These are phyloP conservation scores for Fusarium xyrophilum DNA, from an alignment of 2,329 filamentous ascomycete genomes.

Conservation along the genomic window DNA sequence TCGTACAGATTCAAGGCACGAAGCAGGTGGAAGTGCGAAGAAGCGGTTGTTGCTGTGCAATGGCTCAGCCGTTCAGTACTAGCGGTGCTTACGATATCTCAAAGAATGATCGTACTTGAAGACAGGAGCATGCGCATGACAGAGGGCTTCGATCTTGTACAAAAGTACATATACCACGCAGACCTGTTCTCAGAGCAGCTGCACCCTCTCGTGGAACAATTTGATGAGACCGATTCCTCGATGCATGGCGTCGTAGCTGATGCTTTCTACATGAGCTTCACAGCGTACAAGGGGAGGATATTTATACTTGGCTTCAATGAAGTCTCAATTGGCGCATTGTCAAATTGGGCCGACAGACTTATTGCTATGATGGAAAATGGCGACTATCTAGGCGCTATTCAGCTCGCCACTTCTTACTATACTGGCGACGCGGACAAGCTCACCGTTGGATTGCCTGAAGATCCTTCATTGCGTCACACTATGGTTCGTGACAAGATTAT, in stretches of 20 bases:
- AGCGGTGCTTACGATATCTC: slow-evolving; percentile 90
- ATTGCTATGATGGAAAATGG: slow-evolving; percentile 95
- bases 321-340: slow-evolving; percentile 86
- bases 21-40: slow-evolving; percentile 90
- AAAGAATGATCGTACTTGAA: slow-evolving; percentile 90
- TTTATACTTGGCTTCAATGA: slow-evolving; percentile 96
- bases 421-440: slow-evolving; percentile 90
- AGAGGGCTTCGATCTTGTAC: slow-evolving; percentile 89
- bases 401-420: slow-evolving; percentile 90
- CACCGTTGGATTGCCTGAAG: slow-evolving; percentile 90
- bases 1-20: slow-evolving; percentile 80
- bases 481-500: slow-evolving; percentile 89
- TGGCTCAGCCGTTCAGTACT: slow-evolving; percentile 96
- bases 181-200: slow-evolving; percentile 91
- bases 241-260: slow-evolving; percentile 97
- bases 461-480: slow-evolving; percentile 74
- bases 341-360: slow-evolving; percentile 95
- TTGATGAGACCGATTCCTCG: slow-evolving; percentile 84
- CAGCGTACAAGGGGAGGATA: slow-evolving; percentile 89
- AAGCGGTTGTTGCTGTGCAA: slow-evolving; percentile 94
- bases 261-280: slow-evolving; percentile 98
- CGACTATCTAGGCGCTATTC: slow-evolving; percentile 92
- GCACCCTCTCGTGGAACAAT: slow-evolving; percentile 81
- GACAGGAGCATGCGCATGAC: slow-evolving; percentile 89
- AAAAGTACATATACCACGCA: slow-evolving; percentile 89